Evolutionary conservation across 2,329 filamentous ascomycete species (phyloP).

Genomic region (Diplodia mutila): DNA sequence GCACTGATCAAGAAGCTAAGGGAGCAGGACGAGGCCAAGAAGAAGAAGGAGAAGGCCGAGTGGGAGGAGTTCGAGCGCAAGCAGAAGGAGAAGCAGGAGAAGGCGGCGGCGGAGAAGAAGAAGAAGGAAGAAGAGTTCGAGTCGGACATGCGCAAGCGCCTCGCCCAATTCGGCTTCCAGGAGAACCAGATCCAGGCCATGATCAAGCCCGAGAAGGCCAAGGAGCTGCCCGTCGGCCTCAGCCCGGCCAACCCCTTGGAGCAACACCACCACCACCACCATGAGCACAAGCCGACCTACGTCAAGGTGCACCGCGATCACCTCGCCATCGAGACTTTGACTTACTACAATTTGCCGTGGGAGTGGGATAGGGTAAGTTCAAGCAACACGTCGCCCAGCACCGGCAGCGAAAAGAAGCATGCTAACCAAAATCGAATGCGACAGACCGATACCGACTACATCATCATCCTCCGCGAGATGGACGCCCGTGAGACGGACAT

Average conservation of each 20-base stretch:
- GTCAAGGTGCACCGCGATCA: conserved; percentile 53
- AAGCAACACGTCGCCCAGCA: background rate
- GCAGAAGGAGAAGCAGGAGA: conserved; percentile 47
- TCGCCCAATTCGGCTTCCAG: conserved; percentile 51
- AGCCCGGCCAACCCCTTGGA: conserved; percentile 31
- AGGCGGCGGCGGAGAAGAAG: conserved; percentile 46
- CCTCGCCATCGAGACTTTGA: conserved; percentile 51
- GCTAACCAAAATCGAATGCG: background rate
- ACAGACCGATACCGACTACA: conserved; percentile 51
- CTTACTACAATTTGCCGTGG: conserved; percentile 54
- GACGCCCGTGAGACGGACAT: conserved; percentile 53
- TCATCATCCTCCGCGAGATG: conserved; percentile 56
- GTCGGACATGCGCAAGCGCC: conserved; percentile 49
- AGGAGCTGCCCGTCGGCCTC: conserved; percentile 40
- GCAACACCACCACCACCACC: conserved; percentile 2
- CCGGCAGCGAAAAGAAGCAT: background rate
- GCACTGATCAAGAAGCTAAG: conserved; percentile 45
- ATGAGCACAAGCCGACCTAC: conserved; percentile 45
- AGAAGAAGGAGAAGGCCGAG: conserved; percentile 49
- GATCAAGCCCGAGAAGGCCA: conserved; percentile 51
- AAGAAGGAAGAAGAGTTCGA: conserved; percentile 49
- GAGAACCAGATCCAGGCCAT: conserved; percentile 54
- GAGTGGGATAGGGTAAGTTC: conserved; percentile 52
- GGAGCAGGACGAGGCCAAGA: conserved; percentile 45
- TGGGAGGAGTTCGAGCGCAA: conserved; percentile 46